Conservation (phyloP, 768 basidiomycete genomes). For the Mycena latifolia region DNA sequence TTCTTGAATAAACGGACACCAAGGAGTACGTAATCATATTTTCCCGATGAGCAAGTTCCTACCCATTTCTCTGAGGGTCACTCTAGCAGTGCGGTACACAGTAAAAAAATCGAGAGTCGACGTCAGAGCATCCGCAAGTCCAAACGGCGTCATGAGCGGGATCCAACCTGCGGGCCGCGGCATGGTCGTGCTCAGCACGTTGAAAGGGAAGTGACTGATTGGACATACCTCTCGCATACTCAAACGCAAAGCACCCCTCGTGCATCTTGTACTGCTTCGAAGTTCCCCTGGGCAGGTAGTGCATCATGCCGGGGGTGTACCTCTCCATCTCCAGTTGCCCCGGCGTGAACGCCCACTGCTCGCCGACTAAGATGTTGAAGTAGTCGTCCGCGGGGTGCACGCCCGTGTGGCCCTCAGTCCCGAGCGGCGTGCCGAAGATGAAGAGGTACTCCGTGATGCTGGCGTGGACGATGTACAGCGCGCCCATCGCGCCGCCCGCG, state of each 20-base stretch:
- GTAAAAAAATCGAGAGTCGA: slow-evolving; percentile 92
- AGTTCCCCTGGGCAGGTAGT: slow-evolving; percentile 83
- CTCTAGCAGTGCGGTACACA: slow-evolving; percentile 78
- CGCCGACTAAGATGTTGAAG: slow-evolving; percentile 94
- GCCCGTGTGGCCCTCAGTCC: slow-evolving; percentile 97
- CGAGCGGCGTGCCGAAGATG: slow-evolving; percentile 95
- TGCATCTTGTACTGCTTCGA: slow-evolving; percentile 99
- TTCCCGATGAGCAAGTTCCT: slow-evolving; percentile 88
- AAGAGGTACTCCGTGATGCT: slow-evolving; percentile 97
- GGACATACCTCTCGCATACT: slow-evolving; percentile 90
- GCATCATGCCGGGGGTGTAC: slow-evolving; percentile 87
- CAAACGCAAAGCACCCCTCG: slow-evolving; percentile 94
- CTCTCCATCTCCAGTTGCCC: slow-evolving; percentile 88
- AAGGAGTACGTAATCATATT: slow-evolving; percentile 66
- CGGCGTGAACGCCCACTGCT: slow-evolving; percentile 94
- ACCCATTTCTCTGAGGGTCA: slow-evolving; percentile 88
- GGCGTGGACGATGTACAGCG: slow-evolving; percentile 97
- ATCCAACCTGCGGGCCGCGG: slow-evolving; percentile 88
- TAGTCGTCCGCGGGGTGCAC: slow-evolving; percentile 97
- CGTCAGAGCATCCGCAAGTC: slow-evolving; percentile 84
- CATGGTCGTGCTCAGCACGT: no score
- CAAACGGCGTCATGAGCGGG: slow-evolving; percentile 95
- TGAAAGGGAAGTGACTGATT: no score
- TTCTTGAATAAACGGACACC: no score
- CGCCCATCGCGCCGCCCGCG: slow-evolving; percentile 97